A percentile compares a stretch with the other conserved stretches of the same genome.
These are phyloP conservation scores for Candida dubliniensis DNA, from an alignment of 1,139 yeast genomes.

Conservation along the genomic window DNA sequence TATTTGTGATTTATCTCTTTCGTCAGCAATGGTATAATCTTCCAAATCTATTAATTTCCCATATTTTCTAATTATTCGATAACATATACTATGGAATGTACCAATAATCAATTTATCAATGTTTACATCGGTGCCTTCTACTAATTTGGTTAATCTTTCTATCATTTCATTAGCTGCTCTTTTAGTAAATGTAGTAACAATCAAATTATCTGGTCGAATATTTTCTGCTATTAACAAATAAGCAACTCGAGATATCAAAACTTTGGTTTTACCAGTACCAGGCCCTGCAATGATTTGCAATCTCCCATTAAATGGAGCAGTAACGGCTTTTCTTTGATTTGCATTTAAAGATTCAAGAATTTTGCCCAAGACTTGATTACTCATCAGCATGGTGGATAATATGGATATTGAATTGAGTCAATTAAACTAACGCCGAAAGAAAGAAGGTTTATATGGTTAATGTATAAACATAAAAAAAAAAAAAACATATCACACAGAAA, in stretches of 20 bases:
- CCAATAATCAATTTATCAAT: conserved; percentile 61
- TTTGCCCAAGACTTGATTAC: not conserved
- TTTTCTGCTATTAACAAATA: conserved; percentile 53
- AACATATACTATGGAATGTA: conserved; percentile 84
- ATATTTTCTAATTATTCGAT: conserved; percentile 54
- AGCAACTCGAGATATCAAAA: conserved; percentile 76
- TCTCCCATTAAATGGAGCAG: conserved; percentile 49
- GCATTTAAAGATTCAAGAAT: conserved; percentile 42
- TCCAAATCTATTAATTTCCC: conserved; percentile 54
- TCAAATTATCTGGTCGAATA: conserved; percentile 57
- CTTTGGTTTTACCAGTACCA: conserved; percentile 86
- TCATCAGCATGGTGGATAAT: not conserved
- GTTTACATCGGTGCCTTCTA: conserved; percentile 39
- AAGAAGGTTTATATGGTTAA: no score
- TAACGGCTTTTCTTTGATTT: conserved; percentile 62
- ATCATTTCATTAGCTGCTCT: conserved; percentile 86
- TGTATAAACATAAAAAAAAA: no score
- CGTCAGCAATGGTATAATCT: conserved; percentile 62
- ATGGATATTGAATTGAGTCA: no score
- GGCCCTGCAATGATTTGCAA: conserved; percentile 91
- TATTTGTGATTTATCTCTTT: conserved; percentile 56
- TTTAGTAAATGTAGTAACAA: conserved; percentile 89
- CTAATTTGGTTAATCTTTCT: conserved; percentile 49
- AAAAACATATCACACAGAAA: no score
- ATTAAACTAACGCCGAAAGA: no score